Evolutionary conservation across 805 yeast species (phyloP).

Genomic region (Ogataea nonfermentans): DNA sequence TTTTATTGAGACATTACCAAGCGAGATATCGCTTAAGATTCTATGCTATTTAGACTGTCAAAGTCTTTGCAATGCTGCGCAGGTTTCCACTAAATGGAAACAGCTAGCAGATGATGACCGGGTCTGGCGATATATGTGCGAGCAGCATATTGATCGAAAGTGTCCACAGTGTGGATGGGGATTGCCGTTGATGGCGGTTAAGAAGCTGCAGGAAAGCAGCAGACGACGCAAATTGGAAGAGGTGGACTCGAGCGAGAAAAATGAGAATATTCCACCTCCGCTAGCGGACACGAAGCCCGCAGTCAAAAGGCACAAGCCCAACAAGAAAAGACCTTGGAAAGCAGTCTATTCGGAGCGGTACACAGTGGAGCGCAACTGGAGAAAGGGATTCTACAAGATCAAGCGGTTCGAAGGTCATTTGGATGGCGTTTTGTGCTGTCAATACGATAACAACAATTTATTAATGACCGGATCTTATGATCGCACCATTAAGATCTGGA

Average conservation of each 20-base stretch:
- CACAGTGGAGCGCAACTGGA: slow-evolving; percentile 92
- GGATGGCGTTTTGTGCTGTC: slow-evolving; percentile 86
- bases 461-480: slow-evolving; percentile 93
- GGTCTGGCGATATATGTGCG: slow-evolving; percentile 98
- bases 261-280: slow-evolving; percentile 27
- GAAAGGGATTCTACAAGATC: slow-evolving; percentile 69
- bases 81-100: slow-evolving; percentile 86
- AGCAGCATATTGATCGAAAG: slow-evolving; percentile 95
- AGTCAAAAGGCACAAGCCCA: slow-evolving; percentile 14
- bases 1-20: slow-evolving; percentile 80
- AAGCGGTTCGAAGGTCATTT: slow-evolving; percentile 75
- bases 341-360: slow-evolving; percentile 88
- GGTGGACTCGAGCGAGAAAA: slow-evolving; percentile 15
- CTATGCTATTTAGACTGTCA: slow-evolving; percentile 88
- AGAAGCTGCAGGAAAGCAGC: slow-evolving; percentile 40
- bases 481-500: slow-evolving; percentile 91
- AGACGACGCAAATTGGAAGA: slow-evolving; percentile 28
- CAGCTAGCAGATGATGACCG: slow-evolving; percentile 90
- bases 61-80: slow-evolving; percentile 92
- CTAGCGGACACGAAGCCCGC: slow-evolving; percentile 16
- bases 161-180: slow-evolving; percentile 99
- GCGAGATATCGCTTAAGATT: slow-evolving; percentile 80
- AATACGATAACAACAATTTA: slow-evolving; percentile 70
- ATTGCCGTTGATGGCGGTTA: slow-evolving; percentile 88
- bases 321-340: slow-evolving; percentile 85